Evolutionary conservation across 768 basidiomycete genomes (phyloP).

Genomic region (Pholiota molesta): DNA sequence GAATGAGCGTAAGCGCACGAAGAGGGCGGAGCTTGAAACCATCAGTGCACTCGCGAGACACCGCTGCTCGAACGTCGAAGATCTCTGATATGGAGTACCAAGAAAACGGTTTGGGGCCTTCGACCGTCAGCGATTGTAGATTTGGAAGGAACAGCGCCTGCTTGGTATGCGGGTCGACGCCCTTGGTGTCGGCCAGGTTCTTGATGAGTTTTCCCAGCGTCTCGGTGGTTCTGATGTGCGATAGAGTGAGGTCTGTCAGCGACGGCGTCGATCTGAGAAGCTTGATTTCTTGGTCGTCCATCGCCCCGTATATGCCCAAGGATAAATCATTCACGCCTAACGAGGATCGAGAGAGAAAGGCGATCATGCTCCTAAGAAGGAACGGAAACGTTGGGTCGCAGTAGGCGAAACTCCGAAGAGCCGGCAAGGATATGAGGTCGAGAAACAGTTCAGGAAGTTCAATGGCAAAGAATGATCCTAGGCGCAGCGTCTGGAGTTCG

Average conservation of each 20-base stretch:
- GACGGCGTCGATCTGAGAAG: neutral
- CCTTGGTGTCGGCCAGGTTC: neutral
- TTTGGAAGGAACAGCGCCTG: neutral
- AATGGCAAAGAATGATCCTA: neutral
- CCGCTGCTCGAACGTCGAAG: neutral
- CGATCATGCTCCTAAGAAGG: neutral
- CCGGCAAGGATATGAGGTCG: neutral
- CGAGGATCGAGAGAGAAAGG: neutral
- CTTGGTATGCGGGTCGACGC: too few species aligned
- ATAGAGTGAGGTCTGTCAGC: conserved; percentile 3
- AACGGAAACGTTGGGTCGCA: neutral
- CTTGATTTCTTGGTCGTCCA: neutral
- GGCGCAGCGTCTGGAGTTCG: neutral
- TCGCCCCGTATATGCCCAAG: neutral
- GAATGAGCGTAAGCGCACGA: neutral
- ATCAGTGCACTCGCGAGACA: neutral
- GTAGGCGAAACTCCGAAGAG: neutral
- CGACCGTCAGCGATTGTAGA: neutral
- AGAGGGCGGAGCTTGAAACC: neutral
- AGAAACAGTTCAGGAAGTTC: neutral
- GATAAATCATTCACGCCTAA: neutral
- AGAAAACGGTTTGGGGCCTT: neutral
- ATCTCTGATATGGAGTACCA: neutral
- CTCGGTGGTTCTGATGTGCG: neutral
- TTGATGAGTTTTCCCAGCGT: neutral